Conservation (phyloP, 2,329 filamentous ascomycete genomes). For the Emergomyces africanus region DNA sequence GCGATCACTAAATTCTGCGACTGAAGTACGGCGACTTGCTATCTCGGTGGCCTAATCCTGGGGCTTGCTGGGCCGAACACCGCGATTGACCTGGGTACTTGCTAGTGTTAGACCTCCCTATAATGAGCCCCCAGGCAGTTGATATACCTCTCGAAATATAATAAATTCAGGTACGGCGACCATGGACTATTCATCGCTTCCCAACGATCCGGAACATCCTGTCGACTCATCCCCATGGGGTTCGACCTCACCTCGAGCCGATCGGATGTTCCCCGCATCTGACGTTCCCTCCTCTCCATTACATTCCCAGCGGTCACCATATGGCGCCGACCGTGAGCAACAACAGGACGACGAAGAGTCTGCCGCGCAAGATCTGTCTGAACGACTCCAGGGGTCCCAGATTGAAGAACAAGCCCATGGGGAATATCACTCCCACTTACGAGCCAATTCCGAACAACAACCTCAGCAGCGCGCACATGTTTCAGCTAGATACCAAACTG, state of each 20-base stretch:
- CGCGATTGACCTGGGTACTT: neutral
- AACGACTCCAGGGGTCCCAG: slow-evolving; percentile 28
- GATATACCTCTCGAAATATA: neutral
- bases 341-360: slow-evolving; percentile 12
- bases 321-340: slow-evolving; percentile 14
- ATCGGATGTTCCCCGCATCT: slow-evolving; percentile 30
- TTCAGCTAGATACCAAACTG: slow-evolving; percentile 38
- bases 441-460: slow-evolving; percentile 10
- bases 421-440: slow-evolving; percentile 27
- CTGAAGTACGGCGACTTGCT: neutral
- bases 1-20: neutral
- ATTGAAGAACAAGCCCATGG: slow-evolving; percentile 18
- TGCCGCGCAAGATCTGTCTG: slow-evolving; percentile 28
- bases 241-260: slow-evolving; percentile 43
- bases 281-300: slow-evolving; percentile 32
- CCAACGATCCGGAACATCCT: slow-evolving; percentile 46
- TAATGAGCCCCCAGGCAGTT: neutral
- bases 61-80: neutral
- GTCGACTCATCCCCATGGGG: slow-evolving; percentile 51
- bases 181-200: slow-evolving; percentile 55
- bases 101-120: neutral
- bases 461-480: slow-evolving; percentile 26
- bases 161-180: neutral
- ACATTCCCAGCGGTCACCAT: slow-evolving; percentile 24
- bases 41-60: neutral